Evolutionary conservation across 1,284 basidiomycete genomes (phyloP).

Genomic region (Tranzscheliella williamsii): DNA sequence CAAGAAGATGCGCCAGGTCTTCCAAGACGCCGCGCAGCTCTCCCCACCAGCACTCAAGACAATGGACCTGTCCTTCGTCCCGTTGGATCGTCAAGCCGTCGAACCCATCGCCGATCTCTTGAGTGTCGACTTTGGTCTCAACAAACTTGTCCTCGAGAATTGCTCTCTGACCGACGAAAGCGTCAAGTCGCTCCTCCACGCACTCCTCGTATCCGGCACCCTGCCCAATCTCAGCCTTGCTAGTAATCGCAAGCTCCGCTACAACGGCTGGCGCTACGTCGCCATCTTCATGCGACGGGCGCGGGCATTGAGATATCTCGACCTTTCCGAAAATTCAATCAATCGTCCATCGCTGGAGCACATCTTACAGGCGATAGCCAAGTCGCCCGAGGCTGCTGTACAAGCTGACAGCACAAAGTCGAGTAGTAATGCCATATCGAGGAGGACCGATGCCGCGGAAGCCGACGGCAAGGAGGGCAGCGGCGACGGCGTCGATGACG

Average conservation of each 20-base stretch:
- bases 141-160: conserved; percentile 54
- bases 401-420: background rate
- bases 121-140: conserved; percentile 54
- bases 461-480: background rate
- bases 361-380: conserved; percentile 69
- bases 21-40: conserved; percentile 41
- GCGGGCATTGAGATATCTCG: conserved; percentile 76
- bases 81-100: conserved; percentile 43
- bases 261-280: conserved; percentile 77
- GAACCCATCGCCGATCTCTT: conserved; percentile 57
- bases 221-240: conserved; percentile 83
- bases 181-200: conserved; percentile 86
- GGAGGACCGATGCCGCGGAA: no score
- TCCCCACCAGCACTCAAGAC: conserved; percentile 41
- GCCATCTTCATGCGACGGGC: conserved; percentile 79
- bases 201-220: conserved; percentile 79
- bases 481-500: conserved; percentile 7
- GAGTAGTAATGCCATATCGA: background rate
- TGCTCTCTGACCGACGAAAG: conserved; percentile 63
- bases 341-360: conserved; percentile 77
- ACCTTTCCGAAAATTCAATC: conserved; percentile 82
- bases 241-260: conserved; percentile 79
- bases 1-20: conserved; percentile 53
- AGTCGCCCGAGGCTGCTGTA: conserved; percentile 7
- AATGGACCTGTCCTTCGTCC: conserved; percentile 50